These are phyloP conservation scores for Floccularia luteovirens DNA, from an alignment of 768 basidiomycete genomes.

Conservation along the genomic window DNA sequence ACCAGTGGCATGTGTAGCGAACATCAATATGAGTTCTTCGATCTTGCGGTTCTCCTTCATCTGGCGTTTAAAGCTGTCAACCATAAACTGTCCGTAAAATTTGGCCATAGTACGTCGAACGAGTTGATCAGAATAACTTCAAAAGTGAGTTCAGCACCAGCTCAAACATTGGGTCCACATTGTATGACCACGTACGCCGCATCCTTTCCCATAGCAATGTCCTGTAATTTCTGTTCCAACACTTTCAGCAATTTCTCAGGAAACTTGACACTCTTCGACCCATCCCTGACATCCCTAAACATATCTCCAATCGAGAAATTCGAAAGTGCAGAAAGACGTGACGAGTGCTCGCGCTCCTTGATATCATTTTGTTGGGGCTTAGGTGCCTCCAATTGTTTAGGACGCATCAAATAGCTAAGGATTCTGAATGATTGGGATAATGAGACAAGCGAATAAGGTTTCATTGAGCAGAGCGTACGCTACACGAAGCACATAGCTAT, in stretches of 20 bases:
- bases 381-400: conserved; percentile 37
- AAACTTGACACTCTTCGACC: conserved; percentile 83
- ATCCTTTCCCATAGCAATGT: conserved; percentile 92
- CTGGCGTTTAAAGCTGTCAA: conserved; percentile 77
- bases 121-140: conserved; percentile 83
- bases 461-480: conserved; percentile 48
- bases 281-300: conserved; percentile 72
- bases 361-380: conserved; percentile 22
- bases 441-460: conserved; percentile 6
- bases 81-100: conserved; percentile 87
- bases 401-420: conserved; percentile 62
- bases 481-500: conserved; percentile 75
- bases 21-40: conserved; percentile 94
- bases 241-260: conserved; percentile 92
- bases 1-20: conserved; percentile 84
- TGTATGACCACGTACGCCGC: conserved; percentile 52
- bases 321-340: conserved; percentile 62
- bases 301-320: conserved; percentile 68
- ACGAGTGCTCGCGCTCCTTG: conserved; percentile 59
- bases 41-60: conserved; percentile 97
- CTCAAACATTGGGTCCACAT: neutral
- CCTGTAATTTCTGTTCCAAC: conserved; percentile 82
- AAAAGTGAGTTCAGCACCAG: neutral
- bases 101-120: conserved; percentile 86
- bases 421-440: conserved; percentile 35